Percentiles rank a stretch among this genome's conserved stretches.
These are phyloP conservation scores for Vigna radiata DNA, from an alignment of 306 rosid genomes.

Conservation along the genomic window DNA sequence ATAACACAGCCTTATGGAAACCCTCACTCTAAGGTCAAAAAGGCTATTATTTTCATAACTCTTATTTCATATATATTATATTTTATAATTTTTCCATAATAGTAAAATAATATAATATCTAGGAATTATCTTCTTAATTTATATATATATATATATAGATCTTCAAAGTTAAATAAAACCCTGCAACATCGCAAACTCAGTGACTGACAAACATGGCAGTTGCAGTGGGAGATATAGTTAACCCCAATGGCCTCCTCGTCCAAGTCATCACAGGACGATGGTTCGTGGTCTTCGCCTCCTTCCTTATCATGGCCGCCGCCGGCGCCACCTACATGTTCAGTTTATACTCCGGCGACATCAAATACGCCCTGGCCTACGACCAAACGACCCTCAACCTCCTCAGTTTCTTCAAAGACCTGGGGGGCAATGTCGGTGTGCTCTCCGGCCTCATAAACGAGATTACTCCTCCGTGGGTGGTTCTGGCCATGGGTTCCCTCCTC, in stretches of 20 bases:
- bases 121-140: no score
- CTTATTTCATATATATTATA: no score
- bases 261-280: conserved; percentile 72
- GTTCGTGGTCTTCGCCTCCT: conserved; percentile 79
- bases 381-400: conserved; percentile 80
- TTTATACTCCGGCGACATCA: conserved; percentile 72
- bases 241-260: conserved; percentile 43
- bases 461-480: conserved; percentile 71
- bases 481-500: conserved; percentile 56
- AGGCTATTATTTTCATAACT: no score
- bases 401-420: conserved; percentile 88
- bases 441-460: conserved; percentile 83
- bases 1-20: background rate
- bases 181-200: background rate
- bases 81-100: no score
- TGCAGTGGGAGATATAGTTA: background rate
- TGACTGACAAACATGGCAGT: background rate
- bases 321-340: conserved; percentile 91
- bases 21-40: background rate
- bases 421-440: conserved; percentile 72
- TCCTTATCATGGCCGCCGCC: conserved; percentile 74
- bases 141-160: background rate
- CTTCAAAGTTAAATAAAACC: background rate
- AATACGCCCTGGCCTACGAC: conserved; percentile 67
- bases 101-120: no score